These are phyloP conservation scores for Rhodomyrtus psidioides DNA, from an alignment of 441 rosid genomes.

Conservation along the genomic window DNA sequence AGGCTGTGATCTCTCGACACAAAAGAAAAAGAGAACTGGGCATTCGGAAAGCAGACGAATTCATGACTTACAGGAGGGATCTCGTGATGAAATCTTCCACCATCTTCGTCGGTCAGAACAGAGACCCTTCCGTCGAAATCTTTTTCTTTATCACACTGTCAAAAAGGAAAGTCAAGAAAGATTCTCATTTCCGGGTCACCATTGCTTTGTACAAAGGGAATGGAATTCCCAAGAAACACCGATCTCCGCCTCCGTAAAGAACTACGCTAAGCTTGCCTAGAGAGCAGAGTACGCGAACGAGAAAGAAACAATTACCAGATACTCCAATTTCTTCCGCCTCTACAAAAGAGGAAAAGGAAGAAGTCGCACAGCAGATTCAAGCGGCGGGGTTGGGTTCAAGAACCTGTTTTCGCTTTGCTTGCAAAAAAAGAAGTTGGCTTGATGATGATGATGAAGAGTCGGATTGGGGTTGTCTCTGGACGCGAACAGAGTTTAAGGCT, in stretches of 20 bases:
- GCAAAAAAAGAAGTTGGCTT: neutral
- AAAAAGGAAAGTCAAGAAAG: neutral
- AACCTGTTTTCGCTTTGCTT: neutral
- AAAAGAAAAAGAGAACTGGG: neutral
- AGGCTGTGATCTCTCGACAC: neutral
- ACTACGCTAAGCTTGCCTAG: neutral
- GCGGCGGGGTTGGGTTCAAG: neutral
- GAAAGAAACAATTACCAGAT: neutral
- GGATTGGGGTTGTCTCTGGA: neutral
- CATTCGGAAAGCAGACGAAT: too few relatives aligned
- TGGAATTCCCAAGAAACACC: neutral
- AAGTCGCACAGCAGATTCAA: neutral
- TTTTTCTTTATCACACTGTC: neutral
- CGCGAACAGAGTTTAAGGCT: neutral
- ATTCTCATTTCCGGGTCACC: neutral
- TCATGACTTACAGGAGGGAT: conserved; percentile 1
- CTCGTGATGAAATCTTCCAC: conserved; percentile 13
- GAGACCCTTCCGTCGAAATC: neutral
- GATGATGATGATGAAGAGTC: neutral
- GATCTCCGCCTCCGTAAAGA: neutral
- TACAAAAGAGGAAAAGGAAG: neutral
- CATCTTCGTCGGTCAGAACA: neutral
- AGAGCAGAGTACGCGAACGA: neutral
- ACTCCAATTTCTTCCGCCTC: neutral
- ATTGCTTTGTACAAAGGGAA: neutral